A percentile compares a stretch with the other conserved stretches of the same genome.
phyloP scores from a whole-genome alignment of 768 basidiomycete species.

The Auricularia sp. region DNA sequence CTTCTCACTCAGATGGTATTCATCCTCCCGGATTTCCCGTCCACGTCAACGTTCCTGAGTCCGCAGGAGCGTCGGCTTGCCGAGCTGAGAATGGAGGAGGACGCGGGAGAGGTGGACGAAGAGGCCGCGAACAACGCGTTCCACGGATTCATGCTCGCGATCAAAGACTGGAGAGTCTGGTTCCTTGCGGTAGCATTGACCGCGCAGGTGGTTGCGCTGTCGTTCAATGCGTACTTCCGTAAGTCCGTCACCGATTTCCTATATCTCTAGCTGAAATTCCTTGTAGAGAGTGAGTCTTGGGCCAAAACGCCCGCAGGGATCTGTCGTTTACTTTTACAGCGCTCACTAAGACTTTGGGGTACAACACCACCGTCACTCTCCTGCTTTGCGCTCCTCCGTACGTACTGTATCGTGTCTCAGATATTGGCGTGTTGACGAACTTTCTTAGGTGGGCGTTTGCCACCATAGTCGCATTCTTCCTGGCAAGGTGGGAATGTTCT shows the following conservation, averaged over 20 bases:
- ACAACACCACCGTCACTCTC: constrained; percentile 51
- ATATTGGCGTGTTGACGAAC: neutral
- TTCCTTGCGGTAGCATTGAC: constrained; percentile 59
- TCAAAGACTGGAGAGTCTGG: constrained; percentile 80
- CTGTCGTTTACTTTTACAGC: constrained; percentile 17
- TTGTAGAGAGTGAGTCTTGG: constrained; percentile 7
- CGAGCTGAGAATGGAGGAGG: constrained; percentile 50
- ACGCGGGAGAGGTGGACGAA: constrained; percentile 34
- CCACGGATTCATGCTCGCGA: constrained; percentile 45
- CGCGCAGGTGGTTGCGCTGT: constrained; percentile 48
- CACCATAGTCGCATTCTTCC: constrained; percentile 42
- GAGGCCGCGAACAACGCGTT: constrained; percentile 21
- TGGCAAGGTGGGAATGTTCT: constrained; percentile 33
- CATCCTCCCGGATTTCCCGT: constrained; percentile 68
- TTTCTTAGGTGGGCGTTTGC: constrained; percentile 42
- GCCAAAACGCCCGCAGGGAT: neutral
- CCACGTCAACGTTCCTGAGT: constrained; percentile 48
- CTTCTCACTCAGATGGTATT: constrained; percentile 33
- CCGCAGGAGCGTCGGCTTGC: constrained; percentile 48
- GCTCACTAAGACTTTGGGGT: constrained; percentile 62
- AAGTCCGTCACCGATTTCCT: neutral
- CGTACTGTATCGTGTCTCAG: neutral
- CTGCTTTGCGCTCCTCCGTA: constrained; percentile 67
- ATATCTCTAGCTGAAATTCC: neutral
- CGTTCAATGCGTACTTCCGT: constrained; percentile 72